phyloP scores from a whole-genome alignment of 1,139 yeast genomes.

The Hanseniaspora gamundiae region DNA sequence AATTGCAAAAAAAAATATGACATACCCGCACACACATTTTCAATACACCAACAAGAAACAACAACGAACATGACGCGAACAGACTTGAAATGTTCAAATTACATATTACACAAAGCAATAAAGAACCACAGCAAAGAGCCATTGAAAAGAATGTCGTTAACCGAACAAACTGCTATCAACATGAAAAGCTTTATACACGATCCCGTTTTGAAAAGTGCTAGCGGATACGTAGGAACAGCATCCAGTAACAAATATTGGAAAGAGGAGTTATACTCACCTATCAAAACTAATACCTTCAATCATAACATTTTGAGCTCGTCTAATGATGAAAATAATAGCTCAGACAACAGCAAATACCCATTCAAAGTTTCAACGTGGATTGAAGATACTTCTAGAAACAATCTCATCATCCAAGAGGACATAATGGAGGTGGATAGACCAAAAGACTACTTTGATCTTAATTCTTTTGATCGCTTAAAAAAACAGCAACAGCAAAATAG shows the following conservation, averaged over 20 bases:
- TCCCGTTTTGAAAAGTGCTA: neutral
- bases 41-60: too few species aligned
- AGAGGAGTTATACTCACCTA: neutral
- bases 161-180: too few species aligned
- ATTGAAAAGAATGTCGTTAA: too few species aligned
- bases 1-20: too few species aligned
- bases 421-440: slow-evolving; percentile 6
- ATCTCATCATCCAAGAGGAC: slow-evolving; percentile 1
- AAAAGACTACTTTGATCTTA: slow-evolving; percentile 11
- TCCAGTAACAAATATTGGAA: slow-evolving; percentile 7
- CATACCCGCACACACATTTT: too few species aligned
- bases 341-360: slow-evolving; percentile 11
- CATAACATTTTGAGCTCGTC: slow-evolving; percentile 5
- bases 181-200: neutral
- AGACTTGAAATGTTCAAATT: too few species aligned
- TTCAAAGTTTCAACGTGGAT: slow-evolving; percentile 17
- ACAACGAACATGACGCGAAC: too few species aligned
- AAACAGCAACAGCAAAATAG: slow-evolving; percentile 7
- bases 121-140: too few species aligned
- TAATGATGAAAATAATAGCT: slow-evolving; percentile 5
- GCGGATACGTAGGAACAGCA: neutral
- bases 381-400: slow-evolving; percentile 7
- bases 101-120: too few species aligned
- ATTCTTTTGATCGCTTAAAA: slow-evolving; percentile 11
- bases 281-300: slow-evolving; percentile 1